phyloP scores from a whole-genome alignment of 768 basidiomycete genomes.

The Tricholoma sp. region DNA sequence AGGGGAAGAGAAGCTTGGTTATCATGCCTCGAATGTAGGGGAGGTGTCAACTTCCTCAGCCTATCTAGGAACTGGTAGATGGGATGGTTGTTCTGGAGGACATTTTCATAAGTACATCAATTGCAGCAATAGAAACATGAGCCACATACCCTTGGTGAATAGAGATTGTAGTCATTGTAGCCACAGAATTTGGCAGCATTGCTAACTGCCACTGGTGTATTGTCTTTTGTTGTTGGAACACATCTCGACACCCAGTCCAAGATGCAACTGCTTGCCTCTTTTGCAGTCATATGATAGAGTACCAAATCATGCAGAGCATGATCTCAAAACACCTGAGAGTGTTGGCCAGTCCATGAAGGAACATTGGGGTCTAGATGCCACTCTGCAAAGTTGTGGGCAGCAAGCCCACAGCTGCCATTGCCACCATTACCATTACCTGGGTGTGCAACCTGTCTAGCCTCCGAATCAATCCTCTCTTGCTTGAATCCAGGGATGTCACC shows the following conservation, averaged over 20 bases:
- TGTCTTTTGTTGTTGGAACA: background rate
- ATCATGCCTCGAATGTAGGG: background rate
- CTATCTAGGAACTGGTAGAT: conserved; percentile 3
- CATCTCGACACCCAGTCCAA: conserved; percentile 1
- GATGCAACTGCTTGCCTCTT: background rate
- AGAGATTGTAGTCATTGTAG: conserved; percentile 11
- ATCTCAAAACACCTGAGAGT: no score
- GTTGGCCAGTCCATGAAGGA: conserved; percentile 8
- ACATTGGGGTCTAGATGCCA: background rate
- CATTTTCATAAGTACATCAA: background rate
- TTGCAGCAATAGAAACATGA: background rate
- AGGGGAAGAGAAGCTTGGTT: background rate
- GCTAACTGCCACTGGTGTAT: background rate
- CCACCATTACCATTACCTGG: conserved; percentile 4
- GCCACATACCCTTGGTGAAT: conserved; percentile 6
- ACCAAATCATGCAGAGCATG: conserved; percentile 6
- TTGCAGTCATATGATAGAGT: conserved; percentile 4
- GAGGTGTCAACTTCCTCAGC: background rate
- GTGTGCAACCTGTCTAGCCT: conserved; percentile 4
- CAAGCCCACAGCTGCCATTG: conserved; percentile 10
- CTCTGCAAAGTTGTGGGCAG: conserved; percentile 15
- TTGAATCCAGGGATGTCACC: conserved; percentile 2
- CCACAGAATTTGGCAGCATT: conserved; percentile 7
- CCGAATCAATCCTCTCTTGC: background rate
- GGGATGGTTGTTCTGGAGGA: conserved; percentile 4